phyloP scores from a whole-genome alignment of 2,329 filamentous ascomycete species.

The Cladosporium oxysporum region DNA sequence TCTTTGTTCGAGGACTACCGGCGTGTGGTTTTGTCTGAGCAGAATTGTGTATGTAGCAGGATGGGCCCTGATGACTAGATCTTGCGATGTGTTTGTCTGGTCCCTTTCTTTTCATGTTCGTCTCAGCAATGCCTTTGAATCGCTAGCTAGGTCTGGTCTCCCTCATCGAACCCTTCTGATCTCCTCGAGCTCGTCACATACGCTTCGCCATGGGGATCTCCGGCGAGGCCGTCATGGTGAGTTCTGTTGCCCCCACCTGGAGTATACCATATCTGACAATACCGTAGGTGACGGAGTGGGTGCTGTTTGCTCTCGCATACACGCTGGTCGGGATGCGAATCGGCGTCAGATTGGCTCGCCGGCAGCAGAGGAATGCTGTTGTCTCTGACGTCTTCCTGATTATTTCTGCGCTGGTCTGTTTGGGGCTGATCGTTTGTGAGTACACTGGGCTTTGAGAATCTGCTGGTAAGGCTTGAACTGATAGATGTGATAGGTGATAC shows the following conservation, averaged over 20 bases:
- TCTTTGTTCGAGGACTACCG: not conserved
- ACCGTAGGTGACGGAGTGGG: not conserved
- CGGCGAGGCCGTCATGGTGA: constrained; percentile 11
- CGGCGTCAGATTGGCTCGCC: not conserved
- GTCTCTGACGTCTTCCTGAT: not conserved
- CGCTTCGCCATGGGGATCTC: not conserved
- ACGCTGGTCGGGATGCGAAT: not conserved
- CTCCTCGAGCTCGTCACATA: not conserved
- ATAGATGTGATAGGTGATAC: not conserved
- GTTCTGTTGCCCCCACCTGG: not conserved
- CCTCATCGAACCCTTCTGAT: not conserved
- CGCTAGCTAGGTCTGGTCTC: not conserved
- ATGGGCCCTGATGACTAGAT: not conserved
- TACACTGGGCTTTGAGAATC: not conserved
- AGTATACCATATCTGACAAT: not conserved
- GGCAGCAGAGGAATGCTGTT: not conserved
- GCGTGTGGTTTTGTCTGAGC: not conserved
- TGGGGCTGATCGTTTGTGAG: constrained; percentile 6
- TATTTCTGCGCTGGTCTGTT: not conserved
- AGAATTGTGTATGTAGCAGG: not conserved
- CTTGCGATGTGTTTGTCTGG: not conserved
- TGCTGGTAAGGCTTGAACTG: not conserved
- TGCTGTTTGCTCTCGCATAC: constrained; percentile 1
- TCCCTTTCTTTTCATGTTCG: not conserved
- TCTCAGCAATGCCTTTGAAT: not conserved